These are phyloP conservation scores for Ganoderma lucidum DNA, from an alignment of 1,284 basidiomycete genomes.

Conservation along the genomic window DNA sequence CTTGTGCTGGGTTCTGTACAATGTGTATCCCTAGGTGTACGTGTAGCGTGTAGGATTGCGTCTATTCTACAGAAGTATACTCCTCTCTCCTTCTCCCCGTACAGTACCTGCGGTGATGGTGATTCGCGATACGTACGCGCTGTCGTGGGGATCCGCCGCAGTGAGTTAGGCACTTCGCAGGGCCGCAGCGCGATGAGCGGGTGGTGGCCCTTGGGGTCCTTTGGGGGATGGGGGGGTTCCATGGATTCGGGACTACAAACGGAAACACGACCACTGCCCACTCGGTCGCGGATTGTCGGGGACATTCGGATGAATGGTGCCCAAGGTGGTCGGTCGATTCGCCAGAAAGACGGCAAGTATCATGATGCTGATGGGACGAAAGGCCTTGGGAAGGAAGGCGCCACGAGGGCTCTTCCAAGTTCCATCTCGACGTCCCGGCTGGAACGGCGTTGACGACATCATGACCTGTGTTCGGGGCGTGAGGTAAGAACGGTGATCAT, in stretches of 20 bases:
- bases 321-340: background rate
- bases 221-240: background rate
- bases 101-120: background rate
- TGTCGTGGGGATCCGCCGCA: background rate
- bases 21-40: constrained; percentile 36
- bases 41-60: constrained; percentile 31
- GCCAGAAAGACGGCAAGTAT: background rate
- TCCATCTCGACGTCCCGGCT: background rate
- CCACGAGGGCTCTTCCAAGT: background rate
- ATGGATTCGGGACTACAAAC: background rate
- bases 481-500: background rate
- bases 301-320: background rate
- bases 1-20: constrained; percentile 7
- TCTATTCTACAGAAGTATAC: constrained; percentile 19
- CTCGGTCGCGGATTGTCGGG: background rate
- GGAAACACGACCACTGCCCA: background rate
- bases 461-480: background rate
- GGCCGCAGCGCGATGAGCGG: no score
- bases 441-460: background rate
- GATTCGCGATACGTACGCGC: background rate
- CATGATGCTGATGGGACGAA: background rate
- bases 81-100: background rate
- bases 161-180: no score
- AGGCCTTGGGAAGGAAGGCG: background rate
- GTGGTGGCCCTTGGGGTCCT: background rate